Conservation (phyloP, 2,329 filamentous ascomycete species). For the Parastagonospora nodorum region DNA sequence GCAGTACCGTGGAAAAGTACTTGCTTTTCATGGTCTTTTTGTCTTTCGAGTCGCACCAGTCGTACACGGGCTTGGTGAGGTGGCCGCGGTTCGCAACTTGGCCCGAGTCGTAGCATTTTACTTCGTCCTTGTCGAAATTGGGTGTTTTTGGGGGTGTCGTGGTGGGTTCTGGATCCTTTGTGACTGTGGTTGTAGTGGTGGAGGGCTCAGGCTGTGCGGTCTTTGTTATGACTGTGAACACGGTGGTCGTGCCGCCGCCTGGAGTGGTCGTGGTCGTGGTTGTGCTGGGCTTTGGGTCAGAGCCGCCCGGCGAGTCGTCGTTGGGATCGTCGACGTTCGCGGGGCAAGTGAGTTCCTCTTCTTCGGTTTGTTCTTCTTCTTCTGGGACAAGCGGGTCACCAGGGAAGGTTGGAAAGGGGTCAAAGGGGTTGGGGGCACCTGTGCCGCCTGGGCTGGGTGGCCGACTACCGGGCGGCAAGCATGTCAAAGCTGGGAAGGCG, state of each 20-base stretch:
- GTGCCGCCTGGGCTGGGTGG: background rate
- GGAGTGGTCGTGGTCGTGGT: background rate
- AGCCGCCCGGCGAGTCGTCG: background rate
- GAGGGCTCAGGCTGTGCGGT: background rate
- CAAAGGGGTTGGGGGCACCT: background rate
- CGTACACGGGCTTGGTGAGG: background rate
- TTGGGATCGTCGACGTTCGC: background rate
- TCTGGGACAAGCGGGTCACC: background rate
- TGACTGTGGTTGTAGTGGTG: background rate
- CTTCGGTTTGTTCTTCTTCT: background rate
- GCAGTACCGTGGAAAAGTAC: background rate
- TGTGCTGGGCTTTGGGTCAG: background rate
- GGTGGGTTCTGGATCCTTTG: background rate
- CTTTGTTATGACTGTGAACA: background rate
- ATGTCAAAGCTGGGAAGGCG: slow-evolving; percentile 2
- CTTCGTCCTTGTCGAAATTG: slow-evolving; percentile 3
- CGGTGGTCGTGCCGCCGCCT: background rate
- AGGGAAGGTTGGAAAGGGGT: background rate
- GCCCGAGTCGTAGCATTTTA: slow-evolving; percentile 8
- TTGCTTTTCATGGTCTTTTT: background rate
- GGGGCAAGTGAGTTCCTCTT: background rate
- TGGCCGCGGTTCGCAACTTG: background rate
- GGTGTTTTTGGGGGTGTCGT: slow-evolving; percentile 1
- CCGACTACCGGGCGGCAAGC: background rate
- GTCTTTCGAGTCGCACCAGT: background rate